Percentiles rank a stretch among this genome's conserved stretches.
These are phyloP conservation scores for Jamesozyma piceae DNA, from an alignment of 805 yeast species.

Conservation along the genomic window DNA sequence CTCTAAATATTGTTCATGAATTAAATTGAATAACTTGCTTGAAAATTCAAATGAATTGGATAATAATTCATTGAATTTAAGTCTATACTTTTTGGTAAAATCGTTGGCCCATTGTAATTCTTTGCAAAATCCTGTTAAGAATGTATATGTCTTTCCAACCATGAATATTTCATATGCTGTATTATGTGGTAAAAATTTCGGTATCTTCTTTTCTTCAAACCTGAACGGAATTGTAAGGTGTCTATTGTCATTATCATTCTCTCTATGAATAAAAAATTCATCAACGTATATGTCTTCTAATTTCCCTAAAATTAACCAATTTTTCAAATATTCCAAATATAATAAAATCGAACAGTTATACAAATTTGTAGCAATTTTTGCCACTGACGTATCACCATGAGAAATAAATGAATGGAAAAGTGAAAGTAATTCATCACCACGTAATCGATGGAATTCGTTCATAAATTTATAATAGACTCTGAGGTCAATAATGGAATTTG, in stretches of 20 bases:
- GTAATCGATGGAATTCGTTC: conserved; percentile 25
- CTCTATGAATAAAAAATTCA: conserved; percentile 50
- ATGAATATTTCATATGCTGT: conserved; percentile 43
- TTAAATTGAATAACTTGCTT: conserved; percentile 27
- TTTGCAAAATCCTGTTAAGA: conserved; percentile 53
- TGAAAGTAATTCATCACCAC: conserved; percentile 48
- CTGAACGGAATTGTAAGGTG: conserved; percentile 9
- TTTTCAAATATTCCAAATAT: conserved; percentile 47
- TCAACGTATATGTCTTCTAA: conserved; percentile 38
- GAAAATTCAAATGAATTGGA: conserved; percentile 3
- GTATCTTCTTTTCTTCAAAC: conserved; percentile 26
- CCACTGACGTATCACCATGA: conserved; percentile 56
- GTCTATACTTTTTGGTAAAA: conserved; percentile 28
- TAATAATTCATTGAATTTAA: conserved; percentile 8
- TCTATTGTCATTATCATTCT: conserved; percentile 1
- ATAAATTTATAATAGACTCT: conserved; percentile 46
- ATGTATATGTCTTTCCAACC: conserved; percentile 65
- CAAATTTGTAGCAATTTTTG: conserved; percentile 35
- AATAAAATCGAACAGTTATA: conserved; percentile 44
- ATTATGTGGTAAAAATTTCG: conserved; percentile 32
- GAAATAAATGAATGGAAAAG: conserved; percentile 40
- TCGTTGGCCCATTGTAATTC: conserved; percentile 57
- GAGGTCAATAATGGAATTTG: conserved; percentile 45
- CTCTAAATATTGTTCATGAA: conserved; percentile 41
- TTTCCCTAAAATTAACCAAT: conserved; percentile 67